phyloP scores from a whole-genome alignment of 83 land plant genomes.

The Isoetes engelmannii region DNA sequence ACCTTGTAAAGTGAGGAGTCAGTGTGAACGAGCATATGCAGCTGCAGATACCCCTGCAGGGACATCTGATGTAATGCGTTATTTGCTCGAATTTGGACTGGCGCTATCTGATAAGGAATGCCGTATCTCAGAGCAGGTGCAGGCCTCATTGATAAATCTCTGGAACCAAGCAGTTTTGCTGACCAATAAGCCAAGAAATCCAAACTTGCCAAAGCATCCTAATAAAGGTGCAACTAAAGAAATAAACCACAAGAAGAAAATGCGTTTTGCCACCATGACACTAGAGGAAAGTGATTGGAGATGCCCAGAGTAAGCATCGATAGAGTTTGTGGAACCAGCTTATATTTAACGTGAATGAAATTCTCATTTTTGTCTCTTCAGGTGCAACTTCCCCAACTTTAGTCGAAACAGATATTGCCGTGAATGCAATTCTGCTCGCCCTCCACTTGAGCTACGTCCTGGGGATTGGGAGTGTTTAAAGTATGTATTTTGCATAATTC shows the following conservation, averaged over 20 bases:
- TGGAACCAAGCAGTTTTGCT: conserved; percentile 42
- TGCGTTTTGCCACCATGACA: conserved; percentile 18
- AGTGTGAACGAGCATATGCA: conserved; percentile 71
- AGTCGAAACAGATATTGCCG: conserved; percentile 63
- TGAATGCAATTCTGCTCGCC: conserved; percentile 42
- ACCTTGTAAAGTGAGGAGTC: conserved; percentile 51
- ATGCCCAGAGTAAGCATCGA: conserved; percentile 60
- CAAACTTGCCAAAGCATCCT: conserved; percentile 9
- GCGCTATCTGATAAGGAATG: conserved; percentile 28
- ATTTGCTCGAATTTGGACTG: conserved; percentile 57
- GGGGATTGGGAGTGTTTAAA: conserved; percentile 65
- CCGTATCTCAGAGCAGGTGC: conserved; percentile 34
- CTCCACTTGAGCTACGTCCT: conserved; percentile 39
- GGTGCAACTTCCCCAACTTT: conserved; percentile 78
- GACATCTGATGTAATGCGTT: conserved; percentile 70
- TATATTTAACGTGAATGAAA: conserved; percentile 9
- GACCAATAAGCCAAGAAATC: conserved; percentile 27
- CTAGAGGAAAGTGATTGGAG: conserved; percentile 72
- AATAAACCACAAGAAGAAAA: neutral
- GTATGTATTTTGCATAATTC: conserved; percentile 28
- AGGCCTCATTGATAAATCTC: conserved; percentile 48
- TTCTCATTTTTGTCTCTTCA: conserved; percentile 11
- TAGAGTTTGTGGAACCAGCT: neutral
- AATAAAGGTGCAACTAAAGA: conserved; percentile 1
- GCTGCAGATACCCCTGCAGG: conserved; percentile 42